A percentile compares a stretch with the other conserved stretches of the same genome.
These are phyloP conservation scores for Fusarium oxysporum DNA, from an alignment of 2,329 filamentous ascomycete species.

Conservation along the genomic window DNA sequence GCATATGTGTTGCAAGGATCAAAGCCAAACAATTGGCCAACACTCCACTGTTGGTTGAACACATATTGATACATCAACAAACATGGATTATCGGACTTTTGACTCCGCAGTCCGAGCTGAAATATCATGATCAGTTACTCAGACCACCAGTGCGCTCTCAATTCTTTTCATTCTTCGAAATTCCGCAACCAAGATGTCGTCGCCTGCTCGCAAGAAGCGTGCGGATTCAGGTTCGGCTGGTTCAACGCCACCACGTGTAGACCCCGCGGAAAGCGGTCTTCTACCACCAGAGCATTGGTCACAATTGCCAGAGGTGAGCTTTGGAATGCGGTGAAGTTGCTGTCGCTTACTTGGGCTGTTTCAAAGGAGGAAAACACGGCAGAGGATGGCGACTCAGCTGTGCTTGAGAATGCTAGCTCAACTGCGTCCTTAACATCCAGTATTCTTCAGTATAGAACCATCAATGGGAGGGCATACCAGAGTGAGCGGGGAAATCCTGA, in stretches of 20 bases:
- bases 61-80: too few relatives aligned
- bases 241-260: rapidly evolving
- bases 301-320: neutral
- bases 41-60: neutral
- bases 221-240: rapidly evolving
- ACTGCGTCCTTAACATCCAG: neutral
- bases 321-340: rapidly evolving
- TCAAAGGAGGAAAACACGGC: neutral
- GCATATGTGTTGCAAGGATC: neutral
- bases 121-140: neutral
- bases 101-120: neutral
- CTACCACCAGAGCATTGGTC: neutral
- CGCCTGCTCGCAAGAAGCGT: neutral
- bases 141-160: rapidly evolving
- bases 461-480: neutral
- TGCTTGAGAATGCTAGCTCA: neutral
- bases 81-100: neutral
- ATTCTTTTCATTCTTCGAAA: rapidly evolving
- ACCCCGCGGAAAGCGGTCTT: neutral
- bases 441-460: neutral
- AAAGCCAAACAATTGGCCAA: neutral
- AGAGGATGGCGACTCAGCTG: neutral
- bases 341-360: rapidly evolving
- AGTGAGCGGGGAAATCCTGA: neutral
- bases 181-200: neutral